These are phyloP conservation scores for Kazachstania bromeliacearum DNA, from an alignment of 805 yeast genomes.

Conservation along the genomic window DNA sequence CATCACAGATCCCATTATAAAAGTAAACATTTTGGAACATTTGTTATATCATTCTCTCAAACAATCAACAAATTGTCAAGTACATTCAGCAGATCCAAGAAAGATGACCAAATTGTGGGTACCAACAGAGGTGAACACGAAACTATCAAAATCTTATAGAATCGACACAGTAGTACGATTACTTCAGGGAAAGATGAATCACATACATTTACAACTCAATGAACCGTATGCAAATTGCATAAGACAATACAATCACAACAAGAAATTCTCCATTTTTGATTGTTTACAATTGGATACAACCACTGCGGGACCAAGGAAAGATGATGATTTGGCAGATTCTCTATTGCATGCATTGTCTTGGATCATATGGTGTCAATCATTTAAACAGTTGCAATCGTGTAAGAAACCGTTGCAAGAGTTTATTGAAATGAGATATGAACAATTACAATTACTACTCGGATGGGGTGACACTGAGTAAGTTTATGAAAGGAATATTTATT, in stretches of 20 bases:
- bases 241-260: neutral
- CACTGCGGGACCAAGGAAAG: slow-evolving; percentile 32
- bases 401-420: too few relatives aligned
- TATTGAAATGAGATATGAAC: too few relatives aligned
- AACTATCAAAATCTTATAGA: neutral
- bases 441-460: too few relatives aligned
- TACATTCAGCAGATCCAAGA: slow-evolving; percentile 27
- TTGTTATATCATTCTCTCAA: slow-evolving; percentile 15
- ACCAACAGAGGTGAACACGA: neutral
- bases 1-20: slow-evolving; percentile 43
- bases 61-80: slow-evolving; percentile 8
- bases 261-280: slow-evolving; percentile 38
- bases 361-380: slow-evolving; percentile 41
- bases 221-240: neutral
- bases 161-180: neutral
- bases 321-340: slow-evolving; percentile 60
- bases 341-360: slow-evolving; percentile 52
- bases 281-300: slow-evolving; percentile 66
- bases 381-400: too few relatives aligned
- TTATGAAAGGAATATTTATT: too few relatives aligned
- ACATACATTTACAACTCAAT: neutral
- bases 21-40: slow-evolving; percentile 45
- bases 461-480: too few relatives aligned
- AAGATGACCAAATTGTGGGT: slow-evolving; percentile 18
- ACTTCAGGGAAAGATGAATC: neutral